Evolutionary conservation across 495 filamentous ascomycete species (phyloP).

Genomic region (Aspergillus taichungensis): DNA sequence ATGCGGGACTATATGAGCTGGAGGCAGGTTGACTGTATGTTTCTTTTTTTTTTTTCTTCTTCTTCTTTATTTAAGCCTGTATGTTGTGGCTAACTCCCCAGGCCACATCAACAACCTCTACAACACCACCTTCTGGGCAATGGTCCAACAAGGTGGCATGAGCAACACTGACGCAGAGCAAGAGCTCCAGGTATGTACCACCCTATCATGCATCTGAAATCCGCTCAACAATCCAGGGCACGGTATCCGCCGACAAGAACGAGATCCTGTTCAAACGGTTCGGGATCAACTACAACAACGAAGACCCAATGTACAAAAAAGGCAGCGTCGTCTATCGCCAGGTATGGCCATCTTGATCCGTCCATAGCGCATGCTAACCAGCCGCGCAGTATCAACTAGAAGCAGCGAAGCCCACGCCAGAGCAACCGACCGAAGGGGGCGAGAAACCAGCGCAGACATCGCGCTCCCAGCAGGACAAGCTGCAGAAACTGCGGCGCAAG

Average conservation of each 20-base stretch:
- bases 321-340: slow-evolving; percentile 83
- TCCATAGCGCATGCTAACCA: not conserved
- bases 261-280: slow-evolving; percentile 89
- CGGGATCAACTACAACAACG: slow-evolving; percentile 94
- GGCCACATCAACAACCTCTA: slow-evolving; percentile 98
- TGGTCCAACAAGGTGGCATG: slow-evolving; percentile 71
- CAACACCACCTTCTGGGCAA: slow-evolving; percentile 92
- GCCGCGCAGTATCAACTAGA: slow-evolving; percentile 31
- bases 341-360: slow-evolving; percentile 32
- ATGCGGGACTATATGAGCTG: slow-evolving; percentile 92
- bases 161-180: slow-evolving; percentile 68
- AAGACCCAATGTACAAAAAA: slow-evolving; percentile 85
- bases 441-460: slow-evolving; percentile 39
- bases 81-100: slow-evolving; percentile 16
- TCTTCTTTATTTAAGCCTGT: not conserved
- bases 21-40: slow-evolving; percentile 90
- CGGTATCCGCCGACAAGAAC: slow-evolving; percentile 79
- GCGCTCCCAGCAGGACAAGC: slow-evolving; percentile 68
- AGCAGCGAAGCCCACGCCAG: slow-evolving; percentile 15
- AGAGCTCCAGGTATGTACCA: slow-evolving; percentile 50
- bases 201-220: not conserved
- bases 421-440: slow-evolving; percentile 5
- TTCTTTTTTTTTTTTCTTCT: not conserved
- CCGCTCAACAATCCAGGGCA: slow-evolving; percentile 47
- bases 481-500: slow-evolving; percentile 64